A percentile compares a stretch with the other conserved stretches of the same genome.
Conservation (phyloP, 73 alveolate species). For the Uronychia binucleata region DNA sequence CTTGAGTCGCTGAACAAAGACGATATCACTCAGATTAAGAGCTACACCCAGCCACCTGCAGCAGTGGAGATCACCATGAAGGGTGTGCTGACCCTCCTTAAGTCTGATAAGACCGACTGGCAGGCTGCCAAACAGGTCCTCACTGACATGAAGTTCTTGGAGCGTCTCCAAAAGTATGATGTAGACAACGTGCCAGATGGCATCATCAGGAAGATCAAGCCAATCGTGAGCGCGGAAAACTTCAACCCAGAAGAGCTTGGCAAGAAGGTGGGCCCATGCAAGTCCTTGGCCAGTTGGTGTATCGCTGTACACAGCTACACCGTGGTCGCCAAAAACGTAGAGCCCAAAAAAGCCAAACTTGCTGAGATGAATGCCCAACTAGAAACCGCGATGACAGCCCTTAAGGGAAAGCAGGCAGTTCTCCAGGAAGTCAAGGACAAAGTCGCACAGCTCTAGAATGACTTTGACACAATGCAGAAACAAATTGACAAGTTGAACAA, state of each 20-base stretch:
- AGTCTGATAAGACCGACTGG: constrained; percentile 58
- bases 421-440: constrained; percentile 76
- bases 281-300: constrained; percentile 85
- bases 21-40: constrained; percentile 84
- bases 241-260: constrained; percentile 67
- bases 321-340: constrained; percentile 65
- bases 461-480: constrained; percentile 75
- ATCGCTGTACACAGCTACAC: constrained; percentile 63
- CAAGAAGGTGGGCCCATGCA: constrained; percentile 61
- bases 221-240: constrained; percentile 39
- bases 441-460: constrained; percentile 80
- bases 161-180: constrained; percentile 59
- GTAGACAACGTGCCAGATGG: constrained; percentile 69
- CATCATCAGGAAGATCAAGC: constrained; percentile 51
- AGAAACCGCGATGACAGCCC: constrained; percentile 55
- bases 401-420: constrained; percentile 59
- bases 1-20: constrained; percentile 86
- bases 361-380: constrained; percentile 78
- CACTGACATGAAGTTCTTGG: constrained; percentile 67
- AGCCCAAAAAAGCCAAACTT: constrained; percentile 82
- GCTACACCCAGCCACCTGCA: constrained; percentile 81
- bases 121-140: constrained; percentile 60
- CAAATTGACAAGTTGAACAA: constrained; percentile 76
- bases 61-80: constrained; percentile 81
- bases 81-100: constrained; percentile 73